Evolutionary conservation across 163 green algal species (phyloP).

Genomic region (Chlamydomonas reinhardtii): DNA sequence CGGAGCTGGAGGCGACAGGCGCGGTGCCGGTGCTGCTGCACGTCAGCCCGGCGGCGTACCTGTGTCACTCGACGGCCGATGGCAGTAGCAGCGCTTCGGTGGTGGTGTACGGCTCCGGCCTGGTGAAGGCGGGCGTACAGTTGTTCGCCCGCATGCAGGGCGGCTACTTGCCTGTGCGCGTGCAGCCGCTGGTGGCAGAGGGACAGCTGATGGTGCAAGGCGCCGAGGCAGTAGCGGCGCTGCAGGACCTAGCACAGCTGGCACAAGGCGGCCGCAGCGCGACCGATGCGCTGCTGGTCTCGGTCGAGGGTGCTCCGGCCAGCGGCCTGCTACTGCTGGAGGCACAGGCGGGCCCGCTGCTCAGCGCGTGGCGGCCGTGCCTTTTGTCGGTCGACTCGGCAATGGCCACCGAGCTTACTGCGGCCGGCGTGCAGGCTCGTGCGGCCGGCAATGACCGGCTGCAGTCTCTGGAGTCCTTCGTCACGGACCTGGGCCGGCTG

Average conservation of each 20-base stretch:
- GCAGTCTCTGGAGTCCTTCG: constrained; percentile 4
- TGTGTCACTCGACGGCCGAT: neutral
- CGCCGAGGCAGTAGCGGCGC: neutral
- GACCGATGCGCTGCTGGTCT: neutral
- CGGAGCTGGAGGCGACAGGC: neutral
- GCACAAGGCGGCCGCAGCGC: neutral
- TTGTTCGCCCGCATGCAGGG: constrained; percentile 38
- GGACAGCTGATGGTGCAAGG: neutral
- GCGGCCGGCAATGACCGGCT: neutral
- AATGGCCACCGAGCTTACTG: neutral
- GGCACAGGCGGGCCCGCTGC: constrained; percentile 29
- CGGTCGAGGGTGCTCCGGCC: neutral
- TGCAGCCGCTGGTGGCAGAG: neutral
- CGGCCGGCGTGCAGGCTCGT: neutral
- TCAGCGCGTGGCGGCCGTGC: constrained; percentile 31
- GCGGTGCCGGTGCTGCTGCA: neutral
- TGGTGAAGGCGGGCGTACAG: neutral
- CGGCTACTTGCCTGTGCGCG: constrained; percentile 11
- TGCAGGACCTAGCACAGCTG: neutral
- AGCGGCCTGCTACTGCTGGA: constrained; percentile 27
- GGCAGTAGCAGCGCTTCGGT: neutral
- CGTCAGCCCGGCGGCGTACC: neutral
- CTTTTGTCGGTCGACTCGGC: neutral
- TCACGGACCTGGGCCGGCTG: constrained; percentile 23
- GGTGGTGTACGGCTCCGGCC: constrained; percentile 1